Evolutionary conservation across 2,329 filamentous ascomycete species (phyloP), one percentile per base, ranked within the genome.

Genomic region (Beauveria sp.): DNA sequence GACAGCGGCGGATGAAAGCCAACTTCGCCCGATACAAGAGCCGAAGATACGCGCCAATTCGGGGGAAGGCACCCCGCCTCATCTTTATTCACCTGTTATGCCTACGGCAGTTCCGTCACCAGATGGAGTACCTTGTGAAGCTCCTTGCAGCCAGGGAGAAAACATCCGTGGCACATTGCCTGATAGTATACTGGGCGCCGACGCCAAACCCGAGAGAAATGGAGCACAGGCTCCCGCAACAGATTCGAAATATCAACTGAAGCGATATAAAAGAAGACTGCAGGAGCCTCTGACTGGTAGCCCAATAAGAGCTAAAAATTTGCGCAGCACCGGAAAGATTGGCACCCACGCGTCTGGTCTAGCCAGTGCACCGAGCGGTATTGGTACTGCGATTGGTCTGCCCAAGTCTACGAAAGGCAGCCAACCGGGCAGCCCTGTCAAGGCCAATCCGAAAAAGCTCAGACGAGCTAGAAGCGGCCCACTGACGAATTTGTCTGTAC

Each of bases 331-430:
- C 24, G 24, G 47, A 16, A 52, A 45, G n/a, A 24, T 24, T 38
- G n/a, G 18, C 12, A 5, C 26, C 5, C 43, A 34, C 3, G 22
- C 42, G 14, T 20, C 6, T 47, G 12, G 43, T n/a, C 18, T 38
- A 18, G 3, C 12, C 43, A 57, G 28, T 34, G 5, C 38, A 1
- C 14, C 46, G 1, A 34, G 47, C 22, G 28, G 30, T 20, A 18
- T 34, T 53, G 58, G 12, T 16, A 34, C 4, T 2, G 24, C 5
- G 26, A 40, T 69, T 72, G 40, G 28, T 14, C 18, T 54, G 5
- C 18, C 58, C 18, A 54, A 54, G 43, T 16, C 5, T 28, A 2
- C 10, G 30, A 55, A 55, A 47, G 22, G 28, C 2, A 46, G 6
- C 24, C 30, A 43, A 16, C 38, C 40, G 16, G 12, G 16, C 28